These are phyloP conservation scores for Cyclotella baltica DNA, from an alignment of 108 stramenopile genomes.

Conservation along the genomic window DNA sequence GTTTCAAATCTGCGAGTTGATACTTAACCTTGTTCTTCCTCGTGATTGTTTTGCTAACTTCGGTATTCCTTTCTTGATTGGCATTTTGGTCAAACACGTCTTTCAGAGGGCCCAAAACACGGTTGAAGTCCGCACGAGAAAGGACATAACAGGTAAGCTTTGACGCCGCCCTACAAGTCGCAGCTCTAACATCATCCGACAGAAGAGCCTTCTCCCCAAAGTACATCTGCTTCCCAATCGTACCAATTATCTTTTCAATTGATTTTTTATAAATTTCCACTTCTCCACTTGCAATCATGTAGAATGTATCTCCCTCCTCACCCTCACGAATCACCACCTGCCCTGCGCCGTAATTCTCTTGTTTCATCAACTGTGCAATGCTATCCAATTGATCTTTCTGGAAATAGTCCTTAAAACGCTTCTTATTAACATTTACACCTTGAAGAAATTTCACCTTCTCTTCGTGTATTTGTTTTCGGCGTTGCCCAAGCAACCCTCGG, in stretches of 20 bases:
- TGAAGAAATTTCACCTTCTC: constrained; percentile 46
- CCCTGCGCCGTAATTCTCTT: constrained; percentile 47
- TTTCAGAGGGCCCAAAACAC: constrained; percentile 63
- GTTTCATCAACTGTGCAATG: constrained; percentile 54
- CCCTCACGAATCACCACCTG: constrained; percentile 71
- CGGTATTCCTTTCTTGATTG: background rate
- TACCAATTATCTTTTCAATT: constrained; percentile 30
- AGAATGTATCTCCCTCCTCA: constrained; percentile 72
- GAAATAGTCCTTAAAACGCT: constrained; percentile 37
- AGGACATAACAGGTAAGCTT: constrained; percentile 43
- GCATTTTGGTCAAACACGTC: constrained; percentile 41
- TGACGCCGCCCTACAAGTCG: constrained; percentile 50
- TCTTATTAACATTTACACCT: constrained; percentile 35
- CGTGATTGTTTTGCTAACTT: background rate
- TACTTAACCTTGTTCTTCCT: constrained; percentile 21
- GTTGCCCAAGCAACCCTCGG: constrained; percentile 56
- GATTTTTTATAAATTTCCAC: constrained; percentile 40
- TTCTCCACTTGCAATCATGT: constrained; percentile 61
- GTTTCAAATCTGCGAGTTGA: constrained; percentile 34
- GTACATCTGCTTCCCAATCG: constrained; percentile 31
- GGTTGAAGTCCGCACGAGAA: constrained; percentile 58
- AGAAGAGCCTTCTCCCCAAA: constrained; percentile 61
- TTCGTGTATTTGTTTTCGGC: constrained; percentile 43
- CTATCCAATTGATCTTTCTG: constrained; percentile 41
- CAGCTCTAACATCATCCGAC: constrained; percentile 38